Percentiles rank a stretch among this genome's conserved stretches.
phyloP scores from a whole-genome alignment of 2,329 filamentous ascomycete species.

The Biscogniauxia mediterranea region DNA sequence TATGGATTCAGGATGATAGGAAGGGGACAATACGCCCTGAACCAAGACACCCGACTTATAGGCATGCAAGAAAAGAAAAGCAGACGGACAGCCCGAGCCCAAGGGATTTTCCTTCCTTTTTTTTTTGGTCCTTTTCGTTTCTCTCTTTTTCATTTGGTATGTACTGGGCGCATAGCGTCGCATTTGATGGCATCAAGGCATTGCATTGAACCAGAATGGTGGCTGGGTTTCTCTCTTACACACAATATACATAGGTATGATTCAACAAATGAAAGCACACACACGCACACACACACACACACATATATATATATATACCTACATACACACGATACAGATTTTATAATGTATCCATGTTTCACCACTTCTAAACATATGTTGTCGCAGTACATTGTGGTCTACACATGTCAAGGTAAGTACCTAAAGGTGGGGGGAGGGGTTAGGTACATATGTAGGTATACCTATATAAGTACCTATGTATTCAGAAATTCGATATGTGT shows the following conservation, averaged over 20 bases:
- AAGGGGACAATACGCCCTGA: neutral
- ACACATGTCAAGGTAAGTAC: no score
- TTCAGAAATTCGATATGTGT: no score
- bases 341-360: no score
- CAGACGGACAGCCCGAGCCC: neutral
- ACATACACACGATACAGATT: no score
- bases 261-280: neutral
- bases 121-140: neutral
- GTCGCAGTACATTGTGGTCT: no score
- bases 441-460: no score
- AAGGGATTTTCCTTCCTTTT: neutral
- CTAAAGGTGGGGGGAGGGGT: no score
- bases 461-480: no score
- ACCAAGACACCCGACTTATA: neutral
- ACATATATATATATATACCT: no score
- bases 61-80: neutral
- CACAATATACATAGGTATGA: neutral
- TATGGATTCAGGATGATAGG: neutral
- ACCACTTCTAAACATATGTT: no score
- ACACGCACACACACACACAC: no score
- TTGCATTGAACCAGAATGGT: neutral
- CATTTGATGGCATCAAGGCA: neutral
- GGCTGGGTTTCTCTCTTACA: neutral
- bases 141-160: neutral
- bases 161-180: neutral